A percentile compares a stretch with the other conserved stretches of the same genome.
These are phyloP conservation scores for Cryomyces antarcticus DNA, from an alignment of 495 filamentous ascomycete genomes.

Conservation along the genomic window DNA sequence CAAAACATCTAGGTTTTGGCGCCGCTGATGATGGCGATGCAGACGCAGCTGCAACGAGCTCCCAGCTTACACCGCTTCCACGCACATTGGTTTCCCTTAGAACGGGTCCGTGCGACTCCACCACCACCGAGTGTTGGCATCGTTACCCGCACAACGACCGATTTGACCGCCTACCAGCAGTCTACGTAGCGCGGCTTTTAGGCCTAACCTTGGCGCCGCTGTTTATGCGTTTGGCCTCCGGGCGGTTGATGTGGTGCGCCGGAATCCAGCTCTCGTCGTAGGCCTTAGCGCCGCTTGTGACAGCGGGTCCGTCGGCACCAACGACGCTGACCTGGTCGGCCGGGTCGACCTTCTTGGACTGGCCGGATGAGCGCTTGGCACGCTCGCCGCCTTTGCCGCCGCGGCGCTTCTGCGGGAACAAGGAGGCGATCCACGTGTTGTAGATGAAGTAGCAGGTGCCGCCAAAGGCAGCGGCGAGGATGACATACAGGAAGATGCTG, in stretches of 20 bases:
- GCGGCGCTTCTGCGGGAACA: slow-evolving; percentile 81
- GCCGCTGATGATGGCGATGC: too few species aligned
- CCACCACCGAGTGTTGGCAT: too few species aligned
- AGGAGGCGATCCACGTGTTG: slow-evolving; percentile 87
- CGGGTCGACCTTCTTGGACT: slow-evolving; percentile 42
- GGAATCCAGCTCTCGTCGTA: slow-evolving; percentile 98
- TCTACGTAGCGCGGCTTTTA: slow-evolving; percentile 5
- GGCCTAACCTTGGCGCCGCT: slow-evolving; percentile 23
- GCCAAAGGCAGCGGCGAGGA: slow-evolving; percentile 58
- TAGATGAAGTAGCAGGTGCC: slow-evolving; percentile 90
- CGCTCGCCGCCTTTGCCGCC: slow-evolving; percentile 39
- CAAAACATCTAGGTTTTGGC: too few species aligned
- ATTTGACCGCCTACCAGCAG: too few species aligned
- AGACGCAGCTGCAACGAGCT: too few species aligned
- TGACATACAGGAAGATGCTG: slow-evolving; percentile 92
- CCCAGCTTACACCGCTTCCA: too few species aligned
- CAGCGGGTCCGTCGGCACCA: slow-evolving; percentile 47
- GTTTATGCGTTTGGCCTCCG: slow-evolving; percentile 61
- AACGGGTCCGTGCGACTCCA: too few species aligned
- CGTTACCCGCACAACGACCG: too few species aligned
- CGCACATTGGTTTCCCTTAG: too few species aligned
- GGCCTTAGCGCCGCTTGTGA: slow-evolving; percentile 42
- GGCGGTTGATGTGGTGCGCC: slow-evolving; percentile 71
- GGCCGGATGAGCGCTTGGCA: slow-evolving; percentile 32
- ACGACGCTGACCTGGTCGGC: slow-evolving; percentile 42